Conservation (phyloP, 805 yeast species). For the Lipomyces yamadae region DNA sequence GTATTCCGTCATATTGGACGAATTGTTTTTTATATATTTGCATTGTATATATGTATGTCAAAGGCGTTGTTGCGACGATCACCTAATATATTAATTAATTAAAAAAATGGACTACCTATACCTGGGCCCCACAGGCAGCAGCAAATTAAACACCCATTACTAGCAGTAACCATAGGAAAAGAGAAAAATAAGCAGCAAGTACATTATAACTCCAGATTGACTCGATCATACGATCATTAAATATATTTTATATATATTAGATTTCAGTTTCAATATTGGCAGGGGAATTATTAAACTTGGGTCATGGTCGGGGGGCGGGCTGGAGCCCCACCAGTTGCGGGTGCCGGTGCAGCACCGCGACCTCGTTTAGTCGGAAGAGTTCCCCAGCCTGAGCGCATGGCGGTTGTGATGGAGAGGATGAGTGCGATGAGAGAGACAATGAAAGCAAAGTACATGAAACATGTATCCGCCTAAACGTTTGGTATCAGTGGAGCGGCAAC, state of each 20-base stretch:
- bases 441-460: constrained; percentile 85
- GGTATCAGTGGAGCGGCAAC: constrained; percentile 47
- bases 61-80: neutral
- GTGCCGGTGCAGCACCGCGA: neutral
- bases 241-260: neutral
- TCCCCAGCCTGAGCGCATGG: constrained; percentile 47
- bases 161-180: neutral
- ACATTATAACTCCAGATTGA: constrained; percentile 4
- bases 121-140: neutral
- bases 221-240: neutral
- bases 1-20: neutral
- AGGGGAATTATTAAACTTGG: neutral
- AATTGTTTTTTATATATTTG: neutral
- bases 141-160: neutral
- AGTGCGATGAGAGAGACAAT: constrained; percentile 71
- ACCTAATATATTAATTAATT: neutral
- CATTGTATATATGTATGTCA: neutral
- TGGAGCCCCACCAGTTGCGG: neutral
- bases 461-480: constrained; percentile 57
- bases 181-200: neutral
- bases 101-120: too few relatives aligned
- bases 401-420: constrained; percentile 54
- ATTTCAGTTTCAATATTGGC: neutral
- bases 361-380: neutral
- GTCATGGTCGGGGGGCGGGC: neutral